Evolutionary conservation across 1,139 yeast genomes (phyloP).

Genomic region (Candida mesenterica): DNA sequence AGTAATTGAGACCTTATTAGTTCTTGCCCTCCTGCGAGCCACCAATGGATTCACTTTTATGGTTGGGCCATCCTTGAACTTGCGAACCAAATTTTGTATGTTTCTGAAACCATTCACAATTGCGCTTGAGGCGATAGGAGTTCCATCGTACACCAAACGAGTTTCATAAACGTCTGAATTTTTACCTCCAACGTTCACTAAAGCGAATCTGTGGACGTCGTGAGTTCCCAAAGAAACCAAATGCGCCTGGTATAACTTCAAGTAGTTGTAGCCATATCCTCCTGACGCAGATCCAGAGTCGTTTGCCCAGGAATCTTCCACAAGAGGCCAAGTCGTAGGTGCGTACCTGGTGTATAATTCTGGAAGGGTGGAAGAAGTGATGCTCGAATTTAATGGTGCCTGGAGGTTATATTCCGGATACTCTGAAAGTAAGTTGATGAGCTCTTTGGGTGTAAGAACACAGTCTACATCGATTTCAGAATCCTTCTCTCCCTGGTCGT

Average conservation of each 20-base stretch:
- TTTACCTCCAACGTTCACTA: conserved; percentile 52
- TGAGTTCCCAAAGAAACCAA: conserved; percentile 16
- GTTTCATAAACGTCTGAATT: conserved; percentile 77
- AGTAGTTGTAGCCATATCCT: conserved; percentile 73
- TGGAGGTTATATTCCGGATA: conserved; percentile 18
- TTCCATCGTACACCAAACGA: conserved; percentile 40
- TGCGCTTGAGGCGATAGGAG: conserved; percentile 61
- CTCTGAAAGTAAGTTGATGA: conserved; percentile 68
- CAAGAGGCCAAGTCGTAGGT: conserved; percentile 59
- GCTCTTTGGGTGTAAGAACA: conserved; percentile 88
- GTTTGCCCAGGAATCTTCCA: conserved; percentile 62
- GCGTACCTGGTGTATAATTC: conserved; percentile 38
- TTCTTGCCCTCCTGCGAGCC: conserved; percentile 42
- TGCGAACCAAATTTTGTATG: conserved; percentile 88
- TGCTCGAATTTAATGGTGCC: neutral
- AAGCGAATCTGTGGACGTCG: conserved; percentile 21
- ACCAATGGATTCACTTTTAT: conserved; percentile 37
- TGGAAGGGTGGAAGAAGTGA: neutral
- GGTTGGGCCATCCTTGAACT: conserved; percentile 51
- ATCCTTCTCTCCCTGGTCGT: conserved; percentile 11
- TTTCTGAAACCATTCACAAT: conserved; percentile 90
- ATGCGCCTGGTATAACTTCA: conserved; percentile 37
- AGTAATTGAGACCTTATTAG: conserved; percentile 22
- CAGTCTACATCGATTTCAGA: conserved; percentile 74
- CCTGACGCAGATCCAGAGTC: conserved; percentile 86